Percentiles rank a stretch among this genome's conserved stretches.
Evolutionary conservation across 2,329 filamentous ascomycete species (phyloP).

Genomic region (Phaeosphaeriaceae sp.): DNA sequence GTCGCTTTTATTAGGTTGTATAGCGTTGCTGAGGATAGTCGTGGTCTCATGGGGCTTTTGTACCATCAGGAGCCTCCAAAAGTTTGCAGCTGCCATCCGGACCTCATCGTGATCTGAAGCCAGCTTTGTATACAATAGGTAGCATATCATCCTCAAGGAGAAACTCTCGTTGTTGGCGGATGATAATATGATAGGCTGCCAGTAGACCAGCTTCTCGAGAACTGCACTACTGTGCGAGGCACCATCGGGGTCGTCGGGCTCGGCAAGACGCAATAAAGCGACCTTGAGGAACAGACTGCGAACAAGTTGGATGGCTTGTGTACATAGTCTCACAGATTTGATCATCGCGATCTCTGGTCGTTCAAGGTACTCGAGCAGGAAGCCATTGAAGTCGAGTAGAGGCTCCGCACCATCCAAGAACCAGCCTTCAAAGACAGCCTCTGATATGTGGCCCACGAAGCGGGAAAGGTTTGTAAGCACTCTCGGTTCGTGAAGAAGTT

Average conservation of each 20-base stretch:
- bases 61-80: constrained; percentile 91
- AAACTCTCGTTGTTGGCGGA: constrained; percentile 80
- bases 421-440: constrained; percentile 95
- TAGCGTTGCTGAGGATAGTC: constrained; percentile 74
- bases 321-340: constrained; percentile 92
- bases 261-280: constrained; percentile 80
- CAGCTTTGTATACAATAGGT: constrained; percentile 88
- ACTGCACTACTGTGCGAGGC: constrained; percentile 72
- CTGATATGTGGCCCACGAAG: constrained; percentile 80
- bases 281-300: constrained; percentile 79
- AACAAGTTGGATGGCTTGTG: constrained; percentile 78
- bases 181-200: constrained; percentile 89
- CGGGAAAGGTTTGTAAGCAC: constrained; percentile 86
- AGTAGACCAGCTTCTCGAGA: constrained; percentile 87
- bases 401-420: constrained; percentile 87
- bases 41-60: constrained; percentile 88
- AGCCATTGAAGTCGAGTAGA: constrained; percentile 84
- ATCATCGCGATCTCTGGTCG: constrained; percentile 79
- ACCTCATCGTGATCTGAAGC: constrained; percentile 73
- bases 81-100: constrained; percentile 77
- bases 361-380: constrained; percentile 86
- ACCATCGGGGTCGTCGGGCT: constrained; percentile 73
- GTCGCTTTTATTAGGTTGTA: constrained; percentile 72
- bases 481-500: constrained; percentile 78
- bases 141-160: constrained; percentile 85